Conservation (phyloP, 805 yeast species). For the Teunomyces lycoperdinae region DNA sequence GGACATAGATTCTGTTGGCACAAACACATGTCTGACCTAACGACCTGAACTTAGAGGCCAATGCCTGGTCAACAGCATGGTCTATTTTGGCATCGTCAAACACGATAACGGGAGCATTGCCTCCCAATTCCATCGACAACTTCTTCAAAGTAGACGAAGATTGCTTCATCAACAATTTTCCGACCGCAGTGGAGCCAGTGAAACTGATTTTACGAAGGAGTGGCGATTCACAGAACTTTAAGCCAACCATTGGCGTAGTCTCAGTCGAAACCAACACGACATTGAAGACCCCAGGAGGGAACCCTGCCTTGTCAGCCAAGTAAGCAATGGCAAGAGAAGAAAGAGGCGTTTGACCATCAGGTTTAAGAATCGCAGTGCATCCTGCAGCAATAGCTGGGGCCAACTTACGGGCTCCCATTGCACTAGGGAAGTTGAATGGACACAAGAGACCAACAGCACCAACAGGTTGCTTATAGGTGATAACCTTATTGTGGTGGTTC, state of each 20-base stretch:
- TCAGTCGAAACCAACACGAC: constrained; percentile 46
- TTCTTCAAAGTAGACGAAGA: constrained; percentile 57
- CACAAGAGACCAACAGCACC: constrained; percentile 64
- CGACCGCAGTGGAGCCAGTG: constrained; percentile 65
- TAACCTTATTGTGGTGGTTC: constrained; percentile 48
- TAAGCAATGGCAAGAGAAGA: constrained; percentile 56
- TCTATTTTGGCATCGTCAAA: constrained; percentile 61
- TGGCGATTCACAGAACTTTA: constrained; percentile 47
- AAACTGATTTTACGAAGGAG: constrained; percentile 56
- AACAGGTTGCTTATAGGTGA: constrained; percentile 56
- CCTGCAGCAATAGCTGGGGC: constrained; percentile 69
- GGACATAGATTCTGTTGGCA: constrained; percentile 59
- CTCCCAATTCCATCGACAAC: constrained; percentile 62
- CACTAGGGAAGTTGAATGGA: constrained; percentile 68
- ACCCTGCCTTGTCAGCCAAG: constrained; percentile 56
- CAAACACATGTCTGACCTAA: constrained; percentile 68
- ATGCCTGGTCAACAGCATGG: constrained; percentile 49
- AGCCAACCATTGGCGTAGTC: constrained; percentile 52
- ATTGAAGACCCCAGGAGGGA: constrained; percentile 58
- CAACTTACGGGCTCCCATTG: constrained; percentile 64
- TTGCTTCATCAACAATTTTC: constrained; percentile 57
- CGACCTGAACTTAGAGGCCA: constrained; percentile 57
- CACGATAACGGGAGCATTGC: constrained; percentile 63
- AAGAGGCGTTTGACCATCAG: constrained; percentile 61
- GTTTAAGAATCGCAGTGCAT: constrained; percentile 58